Evolutionary conservation across 441 rosid genomes (phyloP).

Genomic region (Geranium incanum): DNA sequence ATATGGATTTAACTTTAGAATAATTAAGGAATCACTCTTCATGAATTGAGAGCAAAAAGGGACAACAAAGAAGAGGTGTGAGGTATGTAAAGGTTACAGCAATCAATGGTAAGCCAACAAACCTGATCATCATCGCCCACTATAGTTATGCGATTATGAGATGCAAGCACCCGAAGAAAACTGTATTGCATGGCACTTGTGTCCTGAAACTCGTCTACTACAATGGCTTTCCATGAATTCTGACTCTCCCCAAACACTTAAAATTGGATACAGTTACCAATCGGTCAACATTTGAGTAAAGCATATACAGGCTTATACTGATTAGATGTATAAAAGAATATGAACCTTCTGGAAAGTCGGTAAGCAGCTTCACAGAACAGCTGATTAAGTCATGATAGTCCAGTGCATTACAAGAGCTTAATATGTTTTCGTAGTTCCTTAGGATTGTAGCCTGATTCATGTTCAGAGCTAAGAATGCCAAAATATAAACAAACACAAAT

Average conservation of each 20-base stretch:
- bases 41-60: slow-evolving; percentile 11
- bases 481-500: slow-evolving; percentile 22
- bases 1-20: slow-evolving; percentile 6
- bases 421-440: slow-evolving; percentile 53
- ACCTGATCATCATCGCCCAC: slow-evolving; percentile 99
- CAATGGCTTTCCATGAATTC: slow-evolving; percentile 72
- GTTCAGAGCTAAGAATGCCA: slow-evolving; percentile 28
- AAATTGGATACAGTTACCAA: slow-evolving; percentile 22
- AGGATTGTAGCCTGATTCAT: slow-evolving; percentile 74
- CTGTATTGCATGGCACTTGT: slow-evolving; percentile 87
- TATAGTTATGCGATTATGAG: slow-evolving; percentile 66
- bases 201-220: slow-evolving; percentile 94
- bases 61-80: neutral
- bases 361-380: slow-evolving; percentile 72
- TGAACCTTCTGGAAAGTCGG: slow-evolving; percentile 73
- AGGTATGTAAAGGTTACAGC: neutral
- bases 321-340: slow-evolving; percentile 18
- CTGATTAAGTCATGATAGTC: slow-evolving; percentile 92
- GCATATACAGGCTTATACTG: slow-evolving; percentile 13
- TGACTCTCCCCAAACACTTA: slow-evolving; percentile 65
- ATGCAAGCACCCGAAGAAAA: slow-evolving; percentile 62
- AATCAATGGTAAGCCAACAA: slow-evolving; percentile 8
- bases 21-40: slow-evolving; percentile 7
- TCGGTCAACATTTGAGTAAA: slow-evolving; percentile 19
- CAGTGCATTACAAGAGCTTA: slow-evolving; percentile 77